These are phyloP conservation scores for Leccinum subrobustum DNA, from an alignment of 1,284 basidiomycete genomes.

Conservation along the genomic window DNA sequence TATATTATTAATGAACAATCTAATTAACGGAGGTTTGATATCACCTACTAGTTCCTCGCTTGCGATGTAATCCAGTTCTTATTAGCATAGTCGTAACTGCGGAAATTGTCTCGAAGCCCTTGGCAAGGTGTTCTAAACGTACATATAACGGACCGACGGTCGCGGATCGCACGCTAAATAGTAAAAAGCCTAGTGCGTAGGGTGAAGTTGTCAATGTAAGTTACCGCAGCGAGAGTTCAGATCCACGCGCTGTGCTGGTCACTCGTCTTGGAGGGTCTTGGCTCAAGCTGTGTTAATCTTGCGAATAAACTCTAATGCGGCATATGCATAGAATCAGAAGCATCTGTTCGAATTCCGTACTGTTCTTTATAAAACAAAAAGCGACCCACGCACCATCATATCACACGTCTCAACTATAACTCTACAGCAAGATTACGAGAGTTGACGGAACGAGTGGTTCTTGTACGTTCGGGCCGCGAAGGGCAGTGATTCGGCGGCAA, in stretches of 20 bases:
- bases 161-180: conserved; percentile 18
- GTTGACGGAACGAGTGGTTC: conserved; percentile 3
- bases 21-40: conserved; percentile 30
- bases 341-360: not conserved
- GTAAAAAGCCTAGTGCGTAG: conserved; percentile 6
- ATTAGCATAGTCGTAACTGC: conserved; percentile 24
- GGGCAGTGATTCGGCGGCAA: conserved; percentile 4
- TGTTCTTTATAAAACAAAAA: not conserved
- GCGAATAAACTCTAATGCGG: conserved; percentile 26
- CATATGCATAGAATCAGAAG: conserved; percentile 22
- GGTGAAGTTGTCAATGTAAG: not conserved
- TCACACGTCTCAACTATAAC: conserved; percentile 1
- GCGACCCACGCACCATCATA: conserved; percentile 9
- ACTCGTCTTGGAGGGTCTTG: not conserved
- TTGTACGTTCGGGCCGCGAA: conserved; percentile 19
- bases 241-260: not conserved
- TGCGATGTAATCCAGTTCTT: conserved; percentile 6
- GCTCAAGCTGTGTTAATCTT: conserved; percentile 18
- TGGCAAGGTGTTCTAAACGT: conserved; percentile 16
- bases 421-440: conserved; percentile 20
- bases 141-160: conserved; percentile 1
- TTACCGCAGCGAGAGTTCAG: not conserved
- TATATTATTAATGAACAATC: conserved; percentile 27
- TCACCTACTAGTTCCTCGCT: conserved; percentile 1
- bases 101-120: conserved; percentile 27